Conservation (phyloP, 768 basidiomycete genomes). For the Rhizopogon vesiculosus region DNA sequence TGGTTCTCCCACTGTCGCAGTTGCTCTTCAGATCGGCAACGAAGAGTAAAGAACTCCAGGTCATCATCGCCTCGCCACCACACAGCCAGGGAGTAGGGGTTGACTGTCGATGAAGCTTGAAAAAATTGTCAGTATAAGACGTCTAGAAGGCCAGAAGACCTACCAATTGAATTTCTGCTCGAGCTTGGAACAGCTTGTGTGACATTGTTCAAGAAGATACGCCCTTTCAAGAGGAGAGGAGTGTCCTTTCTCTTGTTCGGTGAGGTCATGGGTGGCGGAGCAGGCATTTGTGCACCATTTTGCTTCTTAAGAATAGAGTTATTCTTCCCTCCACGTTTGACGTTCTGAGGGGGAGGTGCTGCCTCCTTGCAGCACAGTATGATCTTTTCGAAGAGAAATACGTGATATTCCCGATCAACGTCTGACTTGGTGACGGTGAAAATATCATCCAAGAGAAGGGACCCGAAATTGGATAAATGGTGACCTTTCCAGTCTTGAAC, state of each 20-base stretch:
- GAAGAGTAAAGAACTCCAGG: conserved; percentile 89
- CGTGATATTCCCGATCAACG: conserved; percentile 95
- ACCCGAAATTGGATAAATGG: conserved; percentile 90
- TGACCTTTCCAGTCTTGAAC: conserved; percentile 99
- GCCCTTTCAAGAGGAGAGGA: conserved; percentile 86
- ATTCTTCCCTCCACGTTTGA: conserved; percentile 74
- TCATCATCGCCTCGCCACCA: conserved; percentile 96
- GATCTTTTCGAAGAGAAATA: conserved; percentile 98
- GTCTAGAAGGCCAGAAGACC: conserved; percentile 20
- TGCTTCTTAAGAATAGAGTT: conserved; percentile 90
- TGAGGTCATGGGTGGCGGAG: conserved; percentile 44
- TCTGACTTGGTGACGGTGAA: conserved; percentile 96
- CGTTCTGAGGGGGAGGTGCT: conserved; percentile 47
- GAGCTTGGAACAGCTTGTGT: conserved; percentile 68
- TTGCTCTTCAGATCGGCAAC: conserved; percentile 90
- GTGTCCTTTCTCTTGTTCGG: conserved; percentile 72
- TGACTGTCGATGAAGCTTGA: conserved; percentile 44
- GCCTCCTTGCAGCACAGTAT: conserved; percentile 98
- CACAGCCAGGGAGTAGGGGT: conserved; percentile 77
- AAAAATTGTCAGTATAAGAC: neutral
- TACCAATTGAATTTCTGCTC: conserved; percentile 57
- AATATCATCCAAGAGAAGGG: conserved; percentile 89
- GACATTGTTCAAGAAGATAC: conserved; percentile 96
- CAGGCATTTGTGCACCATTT: conserved; percentile 37
- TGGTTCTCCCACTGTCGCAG: conserved; percentile 89